Base-by-base conservation (phyloP, 129 eudicot species). In the Sambucus nigra region DNA sequence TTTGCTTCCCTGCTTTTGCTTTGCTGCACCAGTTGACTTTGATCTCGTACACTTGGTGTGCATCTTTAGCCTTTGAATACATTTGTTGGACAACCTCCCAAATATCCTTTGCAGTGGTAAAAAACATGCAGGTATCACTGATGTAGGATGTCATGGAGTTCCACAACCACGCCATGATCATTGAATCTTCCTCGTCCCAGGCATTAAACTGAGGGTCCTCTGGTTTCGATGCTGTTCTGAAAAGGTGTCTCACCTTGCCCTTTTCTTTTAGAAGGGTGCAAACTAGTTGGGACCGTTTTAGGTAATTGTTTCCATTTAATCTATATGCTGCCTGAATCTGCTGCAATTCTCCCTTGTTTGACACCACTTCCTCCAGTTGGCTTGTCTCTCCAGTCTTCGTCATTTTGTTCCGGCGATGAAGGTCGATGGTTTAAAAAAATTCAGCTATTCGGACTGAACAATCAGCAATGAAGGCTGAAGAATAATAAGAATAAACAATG, bases 171-270 rank as follows among this genome's bases (percentile, higher is more conserved):
- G 50, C 10, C 50, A 61, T 61, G 17, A 61, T 50, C 17, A 22
- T 21, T 7, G 50, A 61, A 23, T 50, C 57, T 21, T 61, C 58
- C 33, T 29, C 67, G 13, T 61, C 67, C 67, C 26, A 32, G 15
- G 38, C 47, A 12, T 5, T 28, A 49, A 61, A 61, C 24, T 11
- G 4, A 2, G 48, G 50, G 50, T 49, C 58, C 7, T 15, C 32
- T 2, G 6, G 5, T 16, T 49, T 8, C 8, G 57, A 38, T 12
- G 58, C 32, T 6, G 39, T 35, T 14, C 53, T 18, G 0, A 42
- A 53, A 5, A 50, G 45, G 18, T 62, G 67, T 2, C 35, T 51
- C 16, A 62, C 5, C 25, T 62, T 23, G 2, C 38, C 51, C 47
- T 62, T 62, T 12, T 49, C 67, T 17, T 62, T 52, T 18, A 51